Evolutionary conservation across 2,329 filamentous ascomycete genomes (phyloP), one percentile per base, ranked within the genome.

Genomic region (Rutstroemia sp.): DNA sequence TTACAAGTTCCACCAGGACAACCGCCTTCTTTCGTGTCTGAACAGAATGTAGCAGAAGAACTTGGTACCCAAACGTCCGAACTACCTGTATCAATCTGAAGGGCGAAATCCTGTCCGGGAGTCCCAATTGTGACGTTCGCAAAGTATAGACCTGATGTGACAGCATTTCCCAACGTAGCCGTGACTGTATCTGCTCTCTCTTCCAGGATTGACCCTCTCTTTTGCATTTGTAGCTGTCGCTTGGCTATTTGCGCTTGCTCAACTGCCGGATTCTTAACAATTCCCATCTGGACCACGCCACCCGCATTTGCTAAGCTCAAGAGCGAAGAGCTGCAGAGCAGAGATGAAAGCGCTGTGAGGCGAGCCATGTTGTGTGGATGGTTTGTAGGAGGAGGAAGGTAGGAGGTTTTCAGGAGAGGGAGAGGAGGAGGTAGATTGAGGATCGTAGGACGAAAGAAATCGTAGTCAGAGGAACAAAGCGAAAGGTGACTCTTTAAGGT

Each of bases 51-150:
- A 49, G 57, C 63, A 68, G 45, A 70, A 69, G 59, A 79, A 71
- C 44, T 56, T 16, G 67, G 66, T 5, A 85, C 72, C 81, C 82
- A 86, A 4, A 81, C 77, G 65, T 86, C 83, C 61, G 79, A 82
- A 67, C 79, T 83, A 27, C 82, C 83, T 2, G 82, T 86, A 68
- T 86, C 82, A 60, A 85, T 74, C 53, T 80, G 73, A 63, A 86
- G 73, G 53, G 70, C 73, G 50, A 84, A 68, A 3, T 70, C 67
- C 68, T 86, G 82, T 0, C 73, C 71, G 0, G 83, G 83, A 0
- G 81, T 83, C 50, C 83, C 83, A 44, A 86, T 69, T n/a, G 71
- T 71, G 44, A 86, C 75, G 51, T 80, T 74, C 42, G 78, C 76
- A 55, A 60, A 64, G 48, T 69, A 69, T 14, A 78, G 76, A 37